Conservation (phyloP, 2,329 filamentous ascomycete genomes). For the Ophiocordyceps camponoti-leonardi region DNA sequence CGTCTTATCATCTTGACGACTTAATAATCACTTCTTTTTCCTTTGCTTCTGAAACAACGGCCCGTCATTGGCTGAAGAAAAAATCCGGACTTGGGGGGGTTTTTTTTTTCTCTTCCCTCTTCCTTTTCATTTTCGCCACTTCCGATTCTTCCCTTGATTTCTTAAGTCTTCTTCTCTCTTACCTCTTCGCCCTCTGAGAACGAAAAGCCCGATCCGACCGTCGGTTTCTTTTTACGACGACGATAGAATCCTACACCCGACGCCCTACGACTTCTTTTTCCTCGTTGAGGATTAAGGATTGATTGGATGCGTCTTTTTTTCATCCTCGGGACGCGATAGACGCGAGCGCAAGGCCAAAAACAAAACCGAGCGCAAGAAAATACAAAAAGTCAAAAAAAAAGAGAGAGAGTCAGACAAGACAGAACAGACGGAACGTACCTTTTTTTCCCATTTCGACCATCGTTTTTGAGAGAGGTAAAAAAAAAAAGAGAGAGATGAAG, state of each 20-base stretch:
- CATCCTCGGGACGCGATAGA: not conserved
- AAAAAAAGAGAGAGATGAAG: constrained; percentile 76
- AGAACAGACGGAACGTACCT: not conserved
- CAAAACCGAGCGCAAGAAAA: not conserved
- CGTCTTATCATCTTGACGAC: not conserved
- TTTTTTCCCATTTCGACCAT: too few relatives aligned
- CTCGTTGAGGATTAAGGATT: not conserved
- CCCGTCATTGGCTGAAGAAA: not conserved
- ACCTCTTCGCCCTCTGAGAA: not conserved
- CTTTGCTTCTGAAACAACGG: not conserved
- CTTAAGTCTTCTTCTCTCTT: not conserved
- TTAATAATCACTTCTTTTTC: too few relatives aligned
- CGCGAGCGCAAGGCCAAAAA: not conserved
- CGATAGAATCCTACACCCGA: too few relatives aligned
- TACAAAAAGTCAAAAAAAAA: not conserved
- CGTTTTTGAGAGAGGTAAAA: too few relatives aligned
- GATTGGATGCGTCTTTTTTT: not conserved
- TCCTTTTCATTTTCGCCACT: not conserved
- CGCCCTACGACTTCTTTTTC: not conserved
- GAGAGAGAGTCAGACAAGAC: not conserved
- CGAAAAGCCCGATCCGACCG: not conserved
- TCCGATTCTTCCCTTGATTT: not conserved
- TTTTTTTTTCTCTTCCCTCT: not conserved
- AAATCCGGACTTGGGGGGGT: too few relatives aligned
- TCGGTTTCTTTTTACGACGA: not conserved